Conservation (phyloP, 2,329 filamentous ascomycete genomes). For the Colletotrichum brevisporum region DNA sequence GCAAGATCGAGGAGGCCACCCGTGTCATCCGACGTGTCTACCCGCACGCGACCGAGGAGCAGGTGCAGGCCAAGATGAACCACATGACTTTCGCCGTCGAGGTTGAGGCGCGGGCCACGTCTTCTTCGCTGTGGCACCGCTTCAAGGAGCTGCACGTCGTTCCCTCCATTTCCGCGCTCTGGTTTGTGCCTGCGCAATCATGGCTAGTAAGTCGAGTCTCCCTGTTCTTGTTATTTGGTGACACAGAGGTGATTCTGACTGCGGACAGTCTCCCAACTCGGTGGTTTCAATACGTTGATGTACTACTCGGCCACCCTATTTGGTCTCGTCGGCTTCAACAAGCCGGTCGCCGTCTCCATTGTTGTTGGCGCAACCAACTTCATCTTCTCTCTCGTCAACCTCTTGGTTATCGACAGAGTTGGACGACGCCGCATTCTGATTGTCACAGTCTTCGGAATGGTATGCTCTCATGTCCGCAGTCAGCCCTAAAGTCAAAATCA, state of each 20-base stretch:
- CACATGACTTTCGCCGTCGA: slow-evolving; percentile 58
- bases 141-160: slow-evolving; percentile 62
- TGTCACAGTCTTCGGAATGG: slow-evolving; percentile 59
- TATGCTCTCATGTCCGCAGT: slow-evolving; percentile 3
- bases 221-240: neutral
- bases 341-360: slow-evolving; percentile 62
- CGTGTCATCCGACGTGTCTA: slow-evolving; percentile 57
- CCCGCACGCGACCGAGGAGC: slow-evolving; percentile 56
- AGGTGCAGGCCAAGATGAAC: slow-evolving; percentile 60
- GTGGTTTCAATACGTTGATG: slow-evolving; percentile 52
- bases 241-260: neutral
- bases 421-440: slow-evolving; percentile 62
- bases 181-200: slow-evolving; percentile 62
- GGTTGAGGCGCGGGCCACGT: slow-evolving; percentile 54
- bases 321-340: slow-evolving; percentile 63
- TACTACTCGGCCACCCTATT: slow-evolving; percentile 51
- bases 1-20: slow-evolving; percentile 56
- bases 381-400: slow-evolving; percentile 63
- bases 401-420: slow-evolving; percentile 60
- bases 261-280: slow-evolving; percentile 58
- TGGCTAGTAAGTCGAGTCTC: slow-evolving; percentile 53
- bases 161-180: slow-evolving; percentile 59
- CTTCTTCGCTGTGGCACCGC: slow-evolving; percentile 57
- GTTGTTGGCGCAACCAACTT: slow-evolving; percentile 63
- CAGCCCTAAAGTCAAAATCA: neutral